Base-by-base conservation (phyloP, 2,329 filamentous ascomycete genomes). In the Calonectria hongkongensis region DNA sequence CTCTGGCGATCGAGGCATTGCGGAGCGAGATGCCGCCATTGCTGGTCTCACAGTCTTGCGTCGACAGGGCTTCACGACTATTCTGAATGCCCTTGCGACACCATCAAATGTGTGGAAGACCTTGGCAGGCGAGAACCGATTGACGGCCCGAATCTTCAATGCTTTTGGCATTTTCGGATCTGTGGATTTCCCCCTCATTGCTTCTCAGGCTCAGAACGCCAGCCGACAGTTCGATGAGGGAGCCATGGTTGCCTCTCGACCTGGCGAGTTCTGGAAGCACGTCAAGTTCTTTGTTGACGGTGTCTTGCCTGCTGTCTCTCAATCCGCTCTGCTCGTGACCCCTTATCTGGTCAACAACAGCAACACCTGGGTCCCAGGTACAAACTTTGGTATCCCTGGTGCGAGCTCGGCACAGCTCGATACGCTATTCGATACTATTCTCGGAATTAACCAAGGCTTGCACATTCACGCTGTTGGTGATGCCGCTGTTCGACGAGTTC, bases 271-370 rank as follows among this genome's bases (percentile, higher is more conserved):
- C 25, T 63, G 58, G 58, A 28, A 27, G 15, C 39, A 43, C n/a
- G 18, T 63, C 16, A 63, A 63, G 10, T 43, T 45, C 16, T 63
- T 63, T 13, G 18, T 63, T 25, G 58, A 63, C 16, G 58, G 58
- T 3, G 58, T 63, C 18, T 28, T 63, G 36, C 36, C 58, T 8
- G 36, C 36, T 13, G 39, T 45, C 6, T 63, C 58, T 21, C 36
- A 45, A n/a, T 43, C 58, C 2, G 58, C 58, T 2, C 39, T 45
- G 12, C 25, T 63, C 4, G 27, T 63, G 15, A 45, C 36, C 25
- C 58, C 58, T n/a, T 63, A 63, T 15, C 39, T 45, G 18, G 58
- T 63, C 9, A 63, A 63, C 58, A 45, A 28, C 25, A 45, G 39
- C 41, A 45, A 63, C 27, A 43, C 39, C 33, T 63, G 58, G 58